Conservation (phyloP, 2,329 filamentous ascomycete genomes). For the Phaeosphaeria sp. region DNA sequence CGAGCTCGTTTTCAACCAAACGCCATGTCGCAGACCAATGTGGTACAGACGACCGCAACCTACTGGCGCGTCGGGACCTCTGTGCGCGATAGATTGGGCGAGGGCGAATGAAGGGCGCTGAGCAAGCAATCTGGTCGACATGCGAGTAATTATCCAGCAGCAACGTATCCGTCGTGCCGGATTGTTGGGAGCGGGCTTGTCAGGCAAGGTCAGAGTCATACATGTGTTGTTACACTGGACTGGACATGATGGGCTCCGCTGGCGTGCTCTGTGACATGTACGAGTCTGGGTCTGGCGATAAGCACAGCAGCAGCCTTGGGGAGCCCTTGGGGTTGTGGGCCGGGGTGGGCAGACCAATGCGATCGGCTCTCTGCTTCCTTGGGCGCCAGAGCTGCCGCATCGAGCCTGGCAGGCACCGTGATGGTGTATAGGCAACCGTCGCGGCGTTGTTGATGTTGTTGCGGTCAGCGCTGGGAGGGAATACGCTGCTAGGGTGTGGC, state of each 20-base stretch:
- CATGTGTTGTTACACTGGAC: neutral
- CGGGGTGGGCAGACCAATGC: neutral
- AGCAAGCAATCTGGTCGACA: neutral
- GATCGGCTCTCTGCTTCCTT: neutral
- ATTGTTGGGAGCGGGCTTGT: neutral
- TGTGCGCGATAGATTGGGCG: neutral
- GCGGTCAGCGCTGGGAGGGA: neutral
- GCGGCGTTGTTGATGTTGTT: neutral
- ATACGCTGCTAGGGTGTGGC: neutral
- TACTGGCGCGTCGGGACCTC: too few relatives aligned
- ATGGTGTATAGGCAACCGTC: constrained; percentile 25
- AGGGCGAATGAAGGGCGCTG: neutral
- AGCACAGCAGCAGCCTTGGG: neutral
- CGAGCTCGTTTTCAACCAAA: neutral
- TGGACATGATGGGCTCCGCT: neutral
- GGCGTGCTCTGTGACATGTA: neutral
- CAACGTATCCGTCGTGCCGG: neutral
- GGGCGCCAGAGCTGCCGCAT: constrained; percentile 13
- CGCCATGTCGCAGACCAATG: neutral
- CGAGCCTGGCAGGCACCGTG: constrained; percentile 5
- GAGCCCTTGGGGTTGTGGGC: neutral
- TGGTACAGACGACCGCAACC: neutral
- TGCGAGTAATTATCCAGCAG: neutral
- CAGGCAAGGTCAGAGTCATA: constrained; percentile 1
- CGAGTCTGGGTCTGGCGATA: constrained; percentile 1